Conservation (phyloP, 225 moss, liverwort and hornwort species). For the Asterella californica region DNA sequence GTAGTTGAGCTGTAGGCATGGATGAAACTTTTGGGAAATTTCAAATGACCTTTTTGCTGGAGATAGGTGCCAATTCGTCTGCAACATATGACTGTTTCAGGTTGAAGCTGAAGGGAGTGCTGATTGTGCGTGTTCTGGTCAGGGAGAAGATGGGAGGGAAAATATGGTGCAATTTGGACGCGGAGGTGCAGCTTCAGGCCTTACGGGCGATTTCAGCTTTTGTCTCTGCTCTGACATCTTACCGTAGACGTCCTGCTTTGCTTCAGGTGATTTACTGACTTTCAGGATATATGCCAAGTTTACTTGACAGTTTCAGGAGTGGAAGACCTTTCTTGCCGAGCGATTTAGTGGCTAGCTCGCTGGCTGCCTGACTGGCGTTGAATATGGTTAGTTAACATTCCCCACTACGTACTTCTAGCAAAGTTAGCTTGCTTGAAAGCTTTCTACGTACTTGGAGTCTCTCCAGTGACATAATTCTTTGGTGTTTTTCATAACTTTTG, state of each 20-base stretch:
- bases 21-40: neutral
- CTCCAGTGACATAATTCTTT: too few relatives aligned
- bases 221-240: conserved; percentile 50
- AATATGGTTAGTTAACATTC: neutral
- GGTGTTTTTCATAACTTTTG: too few relatives aligned
- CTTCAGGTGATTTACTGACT: conserved; percentile 44
- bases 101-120: neutral
- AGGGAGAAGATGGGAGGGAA: conserved; percentile 50
- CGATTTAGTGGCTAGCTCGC: neutral
- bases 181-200: conserved; percentile 65
- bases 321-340: neutral
- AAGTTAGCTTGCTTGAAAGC: too few relatives aligned
- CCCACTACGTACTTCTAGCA: neutral
- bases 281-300: neutral
- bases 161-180: conserved; percentile 62
- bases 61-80: neutral
- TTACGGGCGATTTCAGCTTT: conserved; percentile 70
- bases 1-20: neutral
- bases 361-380: neutral
- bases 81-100: neutral
- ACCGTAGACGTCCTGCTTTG: conserved; percentile 34
- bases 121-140: neutral
- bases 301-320: neutral
- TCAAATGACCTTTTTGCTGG: neutral
- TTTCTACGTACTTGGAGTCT: too few relatives aligned